Base-by-base conservation (phyloP, 192 early-diverging fungal genomes). In the Umbelopsis vinacea region DNA sequence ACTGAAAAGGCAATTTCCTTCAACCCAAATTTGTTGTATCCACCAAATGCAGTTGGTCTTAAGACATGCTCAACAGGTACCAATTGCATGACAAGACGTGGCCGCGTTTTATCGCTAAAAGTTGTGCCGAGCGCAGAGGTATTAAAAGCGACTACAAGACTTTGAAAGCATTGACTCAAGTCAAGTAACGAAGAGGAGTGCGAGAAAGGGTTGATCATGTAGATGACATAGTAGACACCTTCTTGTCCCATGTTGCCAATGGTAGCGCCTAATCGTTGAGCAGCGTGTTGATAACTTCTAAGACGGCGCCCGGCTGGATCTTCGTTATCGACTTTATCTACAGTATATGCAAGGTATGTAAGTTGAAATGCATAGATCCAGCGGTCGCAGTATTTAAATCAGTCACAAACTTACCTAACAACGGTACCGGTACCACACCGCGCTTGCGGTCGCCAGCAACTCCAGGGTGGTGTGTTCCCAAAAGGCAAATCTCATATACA, bases 1-100 rank as follows among this genome's bases (percentile, higher is more conserved):
- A 86, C 83, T 15, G 85, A 75, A 52, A 86, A 86, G 5, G 83
- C 85, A 57, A 86, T 83, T 24, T 86, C 85, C 38, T 80, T 76
- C 3, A 86, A 71, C 8, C 85, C 85, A 69, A 82, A 83, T 29
- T 82, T 82, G 11, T 79, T 68, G 46, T 81, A 86, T 0, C 83
- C 81, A 67, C 85, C 85, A 75, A 86, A 86, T 0, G 75, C 81
- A 9, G 81, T 78, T 1, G 76, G 75, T 46, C 82, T 74, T 14
- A 86, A 40, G 1, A 86, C 71, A 63, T 86, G 85, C 38, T 86
- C 83, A 22, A 86, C 81, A 2, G 85, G 85, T 23, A 86, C 69
- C 35, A 86, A 21, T 45, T 86, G 85, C 63, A 86, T 26, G 6
- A 79, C 83, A 1, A 86, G 69, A 11, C 80, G 74, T 21, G 81